Evolutionary conservation across 805 yeast species (phyloP).

Genomic region (Metschnikowia hibisci): DNA sequence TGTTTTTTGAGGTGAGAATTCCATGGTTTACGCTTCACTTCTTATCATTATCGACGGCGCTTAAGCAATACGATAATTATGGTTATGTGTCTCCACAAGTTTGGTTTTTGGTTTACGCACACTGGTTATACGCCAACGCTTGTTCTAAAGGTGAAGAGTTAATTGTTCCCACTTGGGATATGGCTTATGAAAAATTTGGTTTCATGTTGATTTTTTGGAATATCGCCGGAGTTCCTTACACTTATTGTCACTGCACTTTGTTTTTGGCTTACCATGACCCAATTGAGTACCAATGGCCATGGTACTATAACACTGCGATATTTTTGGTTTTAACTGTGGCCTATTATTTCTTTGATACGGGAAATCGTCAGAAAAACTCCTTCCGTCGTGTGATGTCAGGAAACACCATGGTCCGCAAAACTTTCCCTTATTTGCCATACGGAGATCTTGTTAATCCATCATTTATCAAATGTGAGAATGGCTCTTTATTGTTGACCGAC

Average conservation of each 20-base stretch:
- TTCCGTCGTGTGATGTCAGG: conserved; percentile 85
- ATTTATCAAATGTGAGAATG: conserved; percentile 80
- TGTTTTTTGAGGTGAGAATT: conserved; percentile 95
- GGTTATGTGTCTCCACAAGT: conserved; percentile 81
- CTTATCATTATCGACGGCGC: conserved; percentile 65
- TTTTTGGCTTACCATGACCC: conserved; percentile 83
- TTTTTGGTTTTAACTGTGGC: conserved; percentile 58
- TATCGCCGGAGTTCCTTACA: conserved; percentile 98
- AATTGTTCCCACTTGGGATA: conserved; percentile 98
- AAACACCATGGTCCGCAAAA: conserved; percentile 67
- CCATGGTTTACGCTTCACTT: conserved; percentile 94
- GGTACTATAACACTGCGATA: conserved; percentile 53
- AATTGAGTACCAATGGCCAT: conserved; percentile 71
- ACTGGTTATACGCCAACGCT: conserved; percentile 94
- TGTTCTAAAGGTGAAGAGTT: conserved; percentile 97
- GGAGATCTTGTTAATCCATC: conserved; percentile 79
- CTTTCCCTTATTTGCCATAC: conserved; percentile 91
- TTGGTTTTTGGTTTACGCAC: conserved; percentile 69
- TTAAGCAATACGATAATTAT: conserved; percentile 76
- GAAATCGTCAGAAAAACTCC: conserved; percentile 91
- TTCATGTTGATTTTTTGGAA: conserved; percentile 99
- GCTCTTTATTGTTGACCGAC: conserved; percentile 79
- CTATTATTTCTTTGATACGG: conserved; percentile 91
- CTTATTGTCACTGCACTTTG: conserved; percentile 91
- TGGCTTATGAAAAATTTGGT: conserved; percentile 99